Conservation (phyloP, 257 asterid genomes). For the Fraxinus americana region DNA sequence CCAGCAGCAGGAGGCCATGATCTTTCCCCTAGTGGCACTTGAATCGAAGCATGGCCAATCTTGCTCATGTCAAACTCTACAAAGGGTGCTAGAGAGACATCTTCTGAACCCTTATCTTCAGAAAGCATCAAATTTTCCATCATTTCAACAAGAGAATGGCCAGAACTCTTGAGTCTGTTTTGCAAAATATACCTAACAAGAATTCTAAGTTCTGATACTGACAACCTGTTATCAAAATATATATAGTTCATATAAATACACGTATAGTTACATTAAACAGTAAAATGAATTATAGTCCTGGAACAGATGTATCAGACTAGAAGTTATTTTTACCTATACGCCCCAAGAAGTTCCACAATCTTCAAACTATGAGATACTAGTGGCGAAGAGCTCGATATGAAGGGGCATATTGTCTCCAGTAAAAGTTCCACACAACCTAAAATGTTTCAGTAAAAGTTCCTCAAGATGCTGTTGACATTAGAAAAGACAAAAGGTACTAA, state of each 20-base stretch:
- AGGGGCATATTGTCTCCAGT: constrained; percentile 87
- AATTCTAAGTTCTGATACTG: constrained; percentile 79
- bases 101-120: constrained; percentile 80
- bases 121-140: constrained; percentile 79
- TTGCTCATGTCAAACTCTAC: constrained; percentile 95
- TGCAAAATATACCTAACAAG: constrained; percentile 91
- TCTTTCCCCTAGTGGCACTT: constrained; percentile 99
- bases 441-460: constrained; percentile 27
- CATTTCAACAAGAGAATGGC: constrained; percentile 84
- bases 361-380: constrained; percentile 79
- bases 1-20: constrained; percentile 99
- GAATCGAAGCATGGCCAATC: constrained; percentile 91
- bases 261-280: no score
- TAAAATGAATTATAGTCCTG: no score
- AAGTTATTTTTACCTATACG: constrained; percentile 65
- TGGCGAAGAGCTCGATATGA: constrained; percentile 76
- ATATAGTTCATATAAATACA: constrained; percentile 17
- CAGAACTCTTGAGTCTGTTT: constrained; percentile 64
- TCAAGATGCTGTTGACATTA: constrained; percentile 19
- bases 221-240: constrained; percentile 63
- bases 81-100: constrained; percentile 93
- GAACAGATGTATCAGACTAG: background rate
- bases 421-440: constrained; percentile 97
- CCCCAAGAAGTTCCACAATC: constrained; percentile 95
- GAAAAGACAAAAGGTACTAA: constrained; percentile 21